Evolutionary conservation across 2,329 filamentous ascomycete genomes (phyloP), one percentile per base, ranked within the genome.

Genomic region (Aspergillus neoniger): DNA sequence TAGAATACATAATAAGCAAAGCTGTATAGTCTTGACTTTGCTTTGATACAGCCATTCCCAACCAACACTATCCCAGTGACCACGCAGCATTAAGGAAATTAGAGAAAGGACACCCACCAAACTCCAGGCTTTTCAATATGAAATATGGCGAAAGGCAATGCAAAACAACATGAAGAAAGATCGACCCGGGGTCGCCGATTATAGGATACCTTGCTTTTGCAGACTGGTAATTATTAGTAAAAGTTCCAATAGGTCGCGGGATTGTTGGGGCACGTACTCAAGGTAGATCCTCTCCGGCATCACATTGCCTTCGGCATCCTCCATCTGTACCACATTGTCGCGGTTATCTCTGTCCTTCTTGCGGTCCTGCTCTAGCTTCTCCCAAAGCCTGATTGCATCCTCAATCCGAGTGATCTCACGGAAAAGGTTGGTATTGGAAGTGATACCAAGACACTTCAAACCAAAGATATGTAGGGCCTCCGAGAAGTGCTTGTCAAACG

Each of bases 231-330:
- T 28, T 10, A 61, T 76, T 68, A 76, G 71, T 59, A 66, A 58
- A 17, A 47, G 25, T 6, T 14, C 6, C 3, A 50, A 28, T 8
- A 6, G n/a, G 21, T 9, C 43, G 15, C 52, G 19, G 30, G 15
- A 21, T 12, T 21, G 10, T 39, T 10, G 19, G 62, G 30, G 41
- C 17, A 76, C 77, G 54, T 74, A 79, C 77, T 99, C 95, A 67
- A 93, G 88, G 76, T 97, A 99, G 57, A 99, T 94, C 83, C 96
- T 96, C 80, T 97, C 92, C 0, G 96, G 95, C 95, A 99, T 99
- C 59, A 99, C 95, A 71, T 99, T 98, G 50, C 95, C 95, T 74
- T 96, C 91, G 0, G 87, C 91, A 76, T 99, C 95, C 82, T 99
- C 95, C 95, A 99, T 99, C 82, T 99, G 92, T 53, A 98, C 91